A percentile compares a stretch with the other conserved stretches of the same genome.
These are phyloP conservation scores for Pyrus bretschneideri DNA, from an alignment of 306 rosid genomes.

Conservation along the genomic window DNA sequence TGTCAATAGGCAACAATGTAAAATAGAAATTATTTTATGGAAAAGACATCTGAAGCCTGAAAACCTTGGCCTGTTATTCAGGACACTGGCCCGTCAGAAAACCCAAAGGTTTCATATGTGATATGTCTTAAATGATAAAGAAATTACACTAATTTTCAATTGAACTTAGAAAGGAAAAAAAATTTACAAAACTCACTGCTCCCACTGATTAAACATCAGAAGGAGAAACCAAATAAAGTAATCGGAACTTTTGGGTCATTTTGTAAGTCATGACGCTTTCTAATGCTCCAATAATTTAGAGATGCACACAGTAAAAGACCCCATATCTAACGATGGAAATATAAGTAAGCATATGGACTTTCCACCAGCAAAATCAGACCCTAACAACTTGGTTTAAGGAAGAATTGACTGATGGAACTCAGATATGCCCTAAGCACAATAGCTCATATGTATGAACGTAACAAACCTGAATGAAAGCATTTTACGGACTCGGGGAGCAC, in stretches of 20 bases:
- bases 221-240: neutral
- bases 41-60: slow-evolving; percentile 11
- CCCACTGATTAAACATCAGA: neutral
- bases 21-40: neutral
- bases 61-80: neutral
- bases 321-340: slow-evolving; percentile 3
- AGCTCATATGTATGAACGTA: slow-evolving; percentile 8
- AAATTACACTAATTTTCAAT: neutral
- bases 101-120: neutral
- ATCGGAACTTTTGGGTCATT: neutral
- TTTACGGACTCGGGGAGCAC: slow-evolving; percentile 93
- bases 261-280: neutral
- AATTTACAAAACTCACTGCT: neutral
- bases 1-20: slow-evolving; percentile 29
- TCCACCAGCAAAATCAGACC: slow-evolving; percentile 4
- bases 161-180: neutral
- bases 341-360: slow-evolving; percentile 3
- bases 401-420: slow-evolving; percentile 1
- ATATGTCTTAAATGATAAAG: neutral
- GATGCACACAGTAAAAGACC: neutral
- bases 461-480: slow-evolving; percentile 89
- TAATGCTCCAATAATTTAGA: neutral
- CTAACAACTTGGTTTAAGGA: slow-evolving; percentile 4
- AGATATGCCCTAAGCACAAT: neutral
- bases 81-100: neutral